Base-by-base conservation (phyloP, 495 filamentous ascomycete species). In the Neurospora tetrasperma region DNA sequence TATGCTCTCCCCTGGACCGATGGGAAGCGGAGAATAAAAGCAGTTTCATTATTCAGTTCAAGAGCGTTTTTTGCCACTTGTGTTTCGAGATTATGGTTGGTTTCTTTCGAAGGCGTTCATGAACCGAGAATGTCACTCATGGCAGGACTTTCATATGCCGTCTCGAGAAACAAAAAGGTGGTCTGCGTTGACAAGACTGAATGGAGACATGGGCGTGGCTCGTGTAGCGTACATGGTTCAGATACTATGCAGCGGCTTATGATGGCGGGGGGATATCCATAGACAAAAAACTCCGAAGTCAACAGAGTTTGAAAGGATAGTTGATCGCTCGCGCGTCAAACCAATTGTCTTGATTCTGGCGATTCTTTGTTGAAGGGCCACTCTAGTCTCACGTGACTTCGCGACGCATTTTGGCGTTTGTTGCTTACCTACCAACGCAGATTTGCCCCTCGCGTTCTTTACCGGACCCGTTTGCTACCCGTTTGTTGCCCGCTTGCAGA, bases 331-430 rank as follows among this genome's bases (percentile, higher is more conserved):
- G 11, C 20, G 20, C 44, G 23, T 23, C 46, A 23, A 54, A 12
- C 27, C 11, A 54, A 54, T 38, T 5, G 20, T 54, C 12, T 54
- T 54, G 11, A 14, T 59, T 27, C 2, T 59, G 10, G 46, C 12
- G 27, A 14, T 27, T 2, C 14, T 62, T 35, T 66, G 54, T 18
- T 35, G 9, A 14, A 7, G 27, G 18, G 20, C 11, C 23, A 20
- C 31, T 42, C 27, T 12, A 23, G n/a, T 6, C 2, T 18, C 75
- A 76, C 75, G 75, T 76, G 75, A 76, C 69, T 42, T 42, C 75
- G 75, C 73, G 75, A 48, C 23, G 46, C 18, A 43, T 43, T 59
- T 46, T 46, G 69, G 66, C 40, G 38, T 48, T 44, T 43, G 27
- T 41, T 40, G 20, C 48, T 48, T 42, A 42, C 71, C 4, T 40